Percentiles rank a stretch among this genome's conserved stretches.
Evolutionary conservation across 2,329 filamentous ascomycete species (phyloP).

Genomic region (Botrytis sinoallii): DNA sequence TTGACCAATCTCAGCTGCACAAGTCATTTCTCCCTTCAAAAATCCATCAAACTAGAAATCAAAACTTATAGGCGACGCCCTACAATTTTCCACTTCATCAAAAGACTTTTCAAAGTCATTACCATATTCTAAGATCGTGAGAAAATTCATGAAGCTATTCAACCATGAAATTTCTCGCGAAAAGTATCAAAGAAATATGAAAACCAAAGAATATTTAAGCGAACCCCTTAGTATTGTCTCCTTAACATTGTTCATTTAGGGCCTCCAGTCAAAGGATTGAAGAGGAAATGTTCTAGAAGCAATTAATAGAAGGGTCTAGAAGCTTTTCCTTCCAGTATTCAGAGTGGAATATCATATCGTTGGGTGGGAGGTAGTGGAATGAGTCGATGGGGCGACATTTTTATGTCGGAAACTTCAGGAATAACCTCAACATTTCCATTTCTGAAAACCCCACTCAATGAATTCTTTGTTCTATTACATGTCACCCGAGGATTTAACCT

Average conservation of each 20-base stretch:
- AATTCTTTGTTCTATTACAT: not conserved
- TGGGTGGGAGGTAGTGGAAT: not conserved
- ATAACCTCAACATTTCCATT: too few relatives aligned
- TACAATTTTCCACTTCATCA: not conserved
- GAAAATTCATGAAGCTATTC: not conserved
- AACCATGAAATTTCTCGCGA: not conserved
- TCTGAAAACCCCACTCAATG: not conserved
- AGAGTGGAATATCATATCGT: not conserved
- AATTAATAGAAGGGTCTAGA: not conserved
- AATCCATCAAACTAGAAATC: not conserved
- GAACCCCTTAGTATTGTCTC: conserved; percentile 14
- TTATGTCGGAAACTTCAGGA: not conserved
- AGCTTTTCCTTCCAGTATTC: not conserved
- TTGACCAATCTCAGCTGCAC: not conserved
- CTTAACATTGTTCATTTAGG: conserved; percentile 1
- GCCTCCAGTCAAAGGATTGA: not conserved
- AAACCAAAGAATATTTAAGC: not conserved
- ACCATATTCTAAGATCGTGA: not conserved
- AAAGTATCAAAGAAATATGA: not conserved
- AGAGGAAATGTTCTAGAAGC: not conserved
- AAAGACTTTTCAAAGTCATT: not conserved
- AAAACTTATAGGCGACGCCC: not conserved
- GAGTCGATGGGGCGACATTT: too few relatives aligned
- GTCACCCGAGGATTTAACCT: not conserved
- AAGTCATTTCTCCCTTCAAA: not conserved